Base-by-base conservation (phyloP, 1,284 basidiomycete species). In the Laetiporus sulphureus region DNA sequence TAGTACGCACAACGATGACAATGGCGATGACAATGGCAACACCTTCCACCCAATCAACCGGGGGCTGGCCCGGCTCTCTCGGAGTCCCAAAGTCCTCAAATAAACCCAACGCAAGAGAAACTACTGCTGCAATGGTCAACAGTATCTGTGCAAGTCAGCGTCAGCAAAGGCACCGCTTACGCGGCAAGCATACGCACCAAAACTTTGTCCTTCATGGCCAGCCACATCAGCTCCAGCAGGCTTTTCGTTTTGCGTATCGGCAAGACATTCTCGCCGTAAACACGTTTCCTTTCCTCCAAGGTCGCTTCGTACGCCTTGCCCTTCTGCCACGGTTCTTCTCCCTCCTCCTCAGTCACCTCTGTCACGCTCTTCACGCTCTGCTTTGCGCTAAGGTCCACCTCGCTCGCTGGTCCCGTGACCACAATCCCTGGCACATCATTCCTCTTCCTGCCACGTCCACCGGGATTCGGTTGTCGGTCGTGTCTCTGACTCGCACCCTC, bases 31-130 rank as follows among this genome's bases (percentile, higher is more conserved):
- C 79, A 59, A 99, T 99, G 5, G 95, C 92, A 11, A 99, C 91
- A 56, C 96, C 96, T 68, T 99, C 95, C 3, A 99, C 92, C 94
- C 95, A 99, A 57, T 98, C 94, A 2, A 89, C 86, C 12, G 74
- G 75, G 13, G 89, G 79, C 32, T 80, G 66, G 32, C 73, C 78
- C 3, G 62, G 51, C 11, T 77, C 63, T 5, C 77, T 74, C 0
- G 74, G 61, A 0, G 83, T 79, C 11, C 91, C 93, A 56, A 97
- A 85, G 57, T 92, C 90, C 60, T 93, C 86, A 67, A 97, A 97
- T 32, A 99, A 67, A 40, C 96, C 95, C 16, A 99, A 79, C 7
- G 92, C 92, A 33, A 99, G 74, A 3, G 95, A 97, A 35, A 99
- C 77, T 40, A 91, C 79, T 4, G 96, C 95, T 29, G 93, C 92